phyloP scores from a whole-genome alignment of 805 yeast genomes.

The Starmerella riodocensis region DNA sequence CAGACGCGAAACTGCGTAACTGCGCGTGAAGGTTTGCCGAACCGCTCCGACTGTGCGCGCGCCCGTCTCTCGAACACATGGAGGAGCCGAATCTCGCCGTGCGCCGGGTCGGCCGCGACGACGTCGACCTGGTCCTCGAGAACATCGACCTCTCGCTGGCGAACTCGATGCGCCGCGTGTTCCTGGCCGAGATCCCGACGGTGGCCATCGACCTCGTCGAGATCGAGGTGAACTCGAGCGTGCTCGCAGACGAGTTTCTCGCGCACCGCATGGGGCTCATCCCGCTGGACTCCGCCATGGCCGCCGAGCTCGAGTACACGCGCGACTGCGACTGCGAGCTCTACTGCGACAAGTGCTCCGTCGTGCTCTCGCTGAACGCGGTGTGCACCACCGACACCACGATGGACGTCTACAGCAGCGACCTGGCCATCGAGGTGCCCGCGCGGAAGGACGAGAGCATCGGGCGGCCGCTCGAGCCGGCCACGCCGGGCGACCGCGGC shows the following conservation, averaged over 20 bases:
- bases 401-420: conserved; percentile 81
- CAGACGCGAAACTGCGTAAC: too few species aligned
- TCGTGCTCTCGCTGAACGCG: conserved; percentile 74
- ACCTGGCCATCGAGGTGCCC: conserved; percentile 39
- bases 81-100: conserved; percentile 65
- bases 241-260: conserved; percentile 90
- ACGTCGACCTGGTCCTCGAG: conserved; percentile 76
- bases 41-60: too few species aligned
- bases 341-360: conserved; percentile 91
- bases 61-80: too few species aligned
- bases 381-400: conserved; percentile 77
- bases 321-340: conserved; percentile 97
- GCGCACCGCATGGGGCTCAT: conserved; percentile 88
- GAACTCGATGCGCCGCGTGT: conserved; percentile 78
- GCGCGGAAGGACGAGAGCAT: conserved; percentile 33
- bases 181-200: conserved; percentile 95
- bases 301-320: conserved; percentile 71
- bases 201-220: conserved; percentile 95
- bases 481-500: conserved; percentile 44
- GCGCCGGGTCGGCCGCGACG: conserved; percentile 71
- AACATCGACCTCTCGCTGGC: conserved; percentile 86
- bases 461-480: conserved; percentile 82
- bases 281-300: conserved; percentile 74
- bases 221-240: conserved; percentile 83
- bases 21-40: too few species aligned